Conservation (phyloP, 2,329 filamentous ascomycete species). For the Gyromitra esculenta region DNA sequence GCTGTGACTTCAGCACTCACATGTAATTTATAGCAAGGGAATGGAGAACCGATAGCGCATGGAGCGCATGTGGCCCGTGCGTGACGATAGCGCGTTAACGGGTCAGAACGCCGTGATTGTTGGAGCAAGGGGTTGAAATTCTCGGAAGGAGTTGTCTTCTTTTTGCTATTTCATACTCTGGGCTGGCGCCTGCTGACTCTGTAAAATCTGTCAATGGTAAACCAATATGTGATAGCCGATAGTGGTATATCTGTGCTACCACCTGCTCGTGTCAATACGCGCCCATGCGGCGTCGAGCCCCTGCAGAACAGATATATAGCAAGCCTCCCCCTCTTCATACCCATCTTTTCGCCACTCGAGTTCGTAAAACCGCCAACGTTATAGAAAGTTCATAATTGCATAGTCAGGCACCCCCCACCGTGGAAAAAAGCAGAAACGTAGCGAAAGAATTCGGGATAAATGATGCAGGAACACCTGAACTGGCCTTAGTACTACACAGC, state of each 20-base stretch:
- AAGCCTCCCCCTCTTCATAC: neutral
- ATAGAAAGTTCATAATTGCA: constrained; percentile 1
- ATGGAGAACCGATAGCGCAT: neutral
- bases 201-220: neutral
- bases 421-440: neutral
- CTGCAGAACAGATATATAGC: neutral
- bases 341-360: constrained; percentile 1
- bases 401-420: neutral
- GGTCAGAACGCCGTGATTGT: neutral
- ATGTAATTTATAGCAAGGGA: neutral
- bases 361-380: neutral
- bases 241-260: neutral
- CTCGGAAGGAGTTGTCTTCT: neutral
- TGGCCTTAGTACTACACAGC: neutral
- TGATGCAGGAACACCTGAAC: constrained; percentile 4
- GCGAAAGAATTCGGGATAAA: neutral
- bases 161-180: neutral
- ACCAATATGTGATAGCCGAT: neutral
- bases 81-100: neutral
- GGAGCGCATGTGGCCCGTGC: neutral
- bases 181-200: neutral
- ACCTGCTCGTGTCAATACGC: constrained; percentile 5
- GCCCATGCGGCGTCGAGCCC: constrained; percentile 6
- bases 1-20: neutral
- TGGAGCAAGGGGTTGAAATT: neutral